Evolutionary conservation across 345 rosid species (phyloP).

Genomic region (Citrus glauca): DNA sequence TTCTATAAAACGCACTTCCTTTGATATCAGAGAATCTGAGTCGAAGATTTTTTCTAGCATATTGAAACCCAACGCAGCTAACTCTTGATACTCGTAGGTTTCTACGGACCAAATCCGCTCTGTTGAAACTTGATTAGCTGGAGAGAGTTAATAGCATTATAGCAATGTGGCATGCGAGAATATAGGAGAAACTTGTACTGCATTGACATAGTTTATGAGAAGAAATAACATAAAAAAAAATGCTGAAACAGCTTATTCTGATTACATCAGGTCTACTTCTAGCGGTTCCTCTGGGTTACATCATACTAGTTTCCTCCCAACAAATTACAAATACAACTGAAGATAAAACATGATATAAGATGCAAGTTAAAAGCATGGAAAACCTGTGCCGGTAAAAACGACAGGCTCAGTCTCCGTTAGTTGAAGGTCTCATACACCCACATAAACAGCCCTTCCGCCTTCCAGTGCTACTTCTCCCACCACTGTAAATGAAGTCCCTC

Average conservation of each 20-base stretch:
- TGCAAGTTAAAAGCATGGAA: not conserved
- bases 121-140: not conserved
- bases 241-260: conserved; percentile 28
- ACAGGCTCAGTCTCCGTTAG: conserved; percentile 40
- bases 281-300: conserved; percentile 10
- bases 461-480: conserved; percentile 45
- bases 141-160: not conserved
- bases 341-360: conserved; percentile 2
- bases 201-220: not conserved
- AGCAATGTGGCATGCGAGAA: not conserved
- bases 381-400: not conserved
- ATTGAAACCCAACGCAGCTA: too few species aligned
- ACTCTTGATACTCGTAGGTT: not conserved
- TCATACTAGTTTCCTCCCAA: conserved; percentile 11
- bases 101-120: not conserved
- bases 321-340: conserved; percentile 6
- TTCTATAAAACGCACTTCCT: too few species aligned
- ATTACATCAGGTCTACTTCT: conserved; percentile 23
- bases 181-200: not conserved
- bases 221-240: conserved; percentile 3
- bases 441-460: conserved; percentile 61
- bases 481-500: conserved; percentile 61
- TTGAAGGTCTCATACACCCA: conserved; percentile 59
- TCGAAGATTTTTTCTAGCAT: too few species aligned
- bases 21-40: too few species aligned